A percentile compares a stretch with the other conserved stretches of the same genome.
Conservation (phyloP, 1,284 basidiomycete genomes). For the Ceratobasidium sp. region DNA sequence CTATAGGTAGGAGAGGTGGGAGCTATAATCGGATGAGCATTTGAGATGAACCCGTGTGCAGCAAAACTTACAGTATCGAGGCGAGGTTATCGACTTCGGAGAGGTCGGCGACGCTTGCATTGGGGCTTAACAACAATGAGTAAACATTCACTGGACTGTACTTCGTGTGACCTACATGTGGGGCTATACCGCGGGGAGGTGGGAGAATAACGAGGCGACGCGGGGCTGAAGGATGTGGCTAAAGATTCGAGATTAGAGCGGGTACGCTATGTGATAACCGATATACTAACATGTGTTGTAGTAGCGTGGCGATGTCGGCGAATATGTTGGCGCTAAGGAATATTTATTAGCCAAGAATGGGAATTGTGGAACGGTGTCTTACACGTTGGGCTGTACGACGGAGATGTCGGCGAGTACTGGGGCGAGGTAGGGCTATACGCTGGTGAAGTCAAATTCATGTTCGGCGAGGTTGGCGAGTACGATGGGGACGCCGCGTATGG, state of each 20-base stretch:
- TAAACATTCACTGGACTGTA: slow-evolving; percentile 47
- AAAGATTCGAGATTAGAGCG: slow-evolving; percentile 62
- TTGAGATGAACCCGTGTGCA: slow-evolving; percentile 46
- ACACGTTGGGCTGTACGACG: slow-evolving; percentile 56
- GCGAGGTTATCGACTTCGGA: slow-evolving; percentile 85
- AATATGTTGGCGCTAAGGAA: slow-evolving; percentile 80
- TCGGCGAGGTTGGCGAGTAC: slow-evolving; percentile 77
- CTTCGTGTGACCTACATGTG: slow-evolving; percentile 57
- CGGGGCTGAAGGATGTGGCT: slow-evolving; percentile 86
- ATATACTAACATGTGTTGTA: slow-evolving; percentile 33
- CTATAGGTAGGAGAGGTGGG: slow-evolving; percentile 85
- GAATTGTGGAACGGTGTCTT: slow-evolving; percentile 68
- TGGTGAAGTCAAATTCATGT: slow-evolving; percentile 62
- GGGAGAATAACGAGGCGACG: slow-evolving; percentile 84
- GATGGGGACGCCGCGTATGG: slow-evolving; percentile 78
- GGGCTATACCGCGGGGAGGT: slow-evolving; percentile 88
- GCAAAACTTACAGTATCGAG: slow-evolving; percentile 80
- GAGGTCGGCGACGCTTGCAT: slow-evolving; percentile 84
- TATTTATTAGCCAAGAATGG: slow-evolving; percentile 55
- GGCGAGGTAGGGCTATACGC: slow-evolving; percentile 80
- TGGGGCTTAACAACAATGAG: slow-evolving; percentile 61
- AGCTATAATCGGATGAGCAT: slow-evolving; percentile 71
- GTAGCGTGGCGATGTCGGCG: slow-evolving; percentile 84
- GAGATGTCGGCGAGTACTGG: slow-evolving; percentile 86
- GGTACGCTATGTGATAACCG: background rate